Conservation (phyloP, 768 basidiomycete genomes). For the Wakefieldia striispora region DNA sequence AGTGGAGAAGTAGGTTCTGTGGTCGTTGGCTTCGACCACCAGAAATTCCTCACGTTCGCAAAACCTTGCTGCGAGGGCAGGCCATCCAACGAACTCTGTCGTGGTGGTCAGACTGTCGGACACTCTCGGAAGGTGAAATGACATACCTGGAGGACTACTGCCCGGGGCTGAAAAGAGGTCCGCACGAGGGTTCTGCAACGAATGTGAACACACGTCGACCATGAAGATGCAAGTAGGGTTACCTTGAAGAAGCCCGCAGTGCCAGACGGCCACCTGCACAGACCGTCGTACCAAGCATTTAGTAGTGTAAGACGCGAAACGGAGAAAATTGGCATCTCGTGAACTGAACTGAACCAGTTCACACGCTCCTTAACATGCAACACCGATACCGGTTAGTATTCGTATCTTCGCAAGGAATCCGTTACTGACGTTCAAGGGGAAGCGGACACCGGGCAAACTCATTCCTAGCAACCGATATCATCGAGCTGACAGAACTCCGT, state of each 20-base stretch:
- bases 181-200: conserved; percentile 16
- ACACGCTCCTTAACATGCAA: conserved; percentile 13
- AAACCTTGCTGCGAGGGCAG: conserved; percentile 12
- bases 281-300: conserved; percentile 22
- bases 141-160: conserved; percentile 25
- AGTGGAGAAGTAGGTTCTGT: background rate
- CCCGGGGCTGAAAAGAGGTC: conserved; percentile 8
- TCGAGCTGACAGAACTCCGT: conserved; percentile 69
- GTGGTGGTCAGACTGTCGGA: background rate
- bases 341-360: conserved; percentile 23
- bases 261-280: conserved; percentile 21
- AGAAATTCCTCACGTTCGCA: conserved; percentile 26
- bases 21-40: conserved; percentile 30
- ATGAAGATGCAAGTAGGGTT: background rate
- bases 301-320: background rate
- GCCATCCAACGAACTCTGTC: conserved; percentile 5
- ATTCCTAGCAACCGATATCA: conserved; percentile 50
- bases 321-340: background rate
- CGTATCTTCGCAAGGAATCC: background rate
- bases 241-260: conserved; percentile 27
- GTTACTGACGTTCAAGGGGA: conserved; percentile 9
- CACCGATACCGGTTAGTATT: conserved; percentile 27
- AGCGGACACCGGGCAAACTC: conserved; percentile 51
- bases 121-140: background rate
- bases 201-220: conserved; percentile 7